Conservation (phyloP, 257 asterid genomes). For the Gardenia jasminoides region DNA sequence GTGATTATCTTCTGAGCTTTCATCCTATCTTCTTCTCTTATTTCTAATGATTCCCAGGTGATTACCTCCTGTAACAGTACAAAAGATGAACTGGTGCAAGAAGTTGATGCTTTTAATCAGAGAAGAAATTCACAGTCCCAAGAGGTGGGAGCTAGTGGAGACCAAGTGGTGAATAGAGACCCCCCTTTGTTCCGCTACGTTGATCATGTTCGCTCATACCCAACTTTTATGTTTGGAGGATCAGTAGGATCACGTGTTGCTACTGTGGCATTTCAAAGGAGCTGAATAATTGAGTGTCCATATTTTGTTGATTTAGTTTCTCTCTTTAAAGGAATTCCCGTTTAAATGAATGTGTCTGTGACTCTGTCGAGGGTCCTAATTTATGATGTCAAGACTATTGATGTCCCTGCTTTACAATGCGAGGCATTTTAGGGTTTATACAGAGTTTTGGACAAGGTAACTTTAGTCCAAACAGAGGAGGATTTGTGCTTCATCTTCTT, state of each 20-base stretch:
- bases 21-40: not conserved
- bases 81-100: constrained; percentile 86
- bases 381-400: not conserved
- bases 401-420: not conserved
- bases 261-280: constrained; percentile 86
- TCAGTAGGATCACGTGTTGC: constrained; percentile 95
- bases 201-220: constrained; percentile 82
- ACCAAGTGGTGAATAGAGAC: constrained; percentile 40
- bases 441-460: not conserved
- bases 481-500: not conserved
- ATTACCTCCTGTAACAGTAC: constrained; percentile 92
- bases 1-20: not conserved
- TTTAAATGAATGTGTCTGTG: not conserved
- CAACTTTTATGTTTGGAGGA: constrained; percentile 89
- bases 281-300: constrained; percentile 27
- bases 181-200: constrained; percentile 57
- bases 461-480: not conserved
- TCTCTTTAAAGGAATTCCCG: not conserved
- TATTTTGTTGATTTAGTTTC: constrained; percentile 8
- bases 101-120: constrained; percentile 74
- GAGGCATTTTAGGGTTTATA: not conserved
- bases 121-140: constrained; percentile 50
- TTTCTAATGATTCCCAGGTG: constrained; percentile 45
- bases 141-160: constrained; percentile 36
- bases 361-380: constrained; percentile 3